Evolutionary conservation across 805 yeast genomes (phyloP), one percentile per base, ranked within the genome.

Genomic region (Metschnikowia gelsemii): DNA sequence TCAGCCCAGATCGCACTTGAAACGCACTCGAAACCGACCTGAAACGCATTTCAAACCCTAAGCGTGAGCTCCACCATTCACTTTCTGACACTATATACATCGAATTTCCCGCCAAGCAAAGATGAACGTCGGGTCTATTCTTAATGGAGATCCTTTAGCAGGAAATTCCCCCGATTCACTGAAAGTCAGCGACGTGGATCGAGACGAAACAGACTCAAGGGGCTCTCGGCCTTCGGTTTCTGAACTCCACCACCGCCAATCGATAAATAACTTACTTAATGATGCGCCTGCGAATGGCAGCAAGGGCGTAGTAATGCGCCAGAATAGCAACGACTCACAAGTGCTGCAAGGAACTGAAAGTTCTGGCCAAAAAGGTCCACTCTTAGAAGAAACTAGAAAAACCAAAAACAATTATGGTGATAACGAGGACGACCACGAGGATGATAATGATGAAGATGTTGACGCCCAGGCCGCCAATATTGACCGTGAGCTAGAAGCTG

Each of bases 41-140:
- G n/a, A n/a, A n/a, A n/a, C n/a, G n/a, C n/a, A n/a, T n/a, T n/a
- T n/a, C n/a, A n/a, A n/a, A n/a, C n/a, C n/a, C n/a, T n/a, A n/a
- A n/a, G n/a, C n/a, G n/a, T n/a, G n/a, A n/a, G n/a, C n/a, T n/a
- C 8, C 25, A 23, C 25, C 11, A 23, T 23, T 8, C 9, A 23
- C 30, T 26, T 26, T 11, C 14, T 6, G n/a, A n/a, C n/a, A n/a
- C n/a, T n/a, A n/a, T n/a, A n/a, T n/a, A n/a, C n/a, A n/a, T n/a
- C 18, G 25, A 17, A 31, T 20, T 3, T 9, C 21, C 34, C 8
- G 16, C n/a, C n/a, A n/a, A n/a, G n/a, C 14, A 18, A 18, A 4
- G 8, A 51, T 51, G 56, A 51, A 51, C 30, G 56, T 51, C 17
- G 56, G 54, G 5, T 51, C 56, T 21, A 50, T 51, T 35, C 43